A percentile compares a stretch with the other conserved stretches of the same genome.
These are phyloP conservation scores for Eremomyces bilateralis DNA, from an alignment of 495 filamentous ascomycete genomes.

Conservation along the genomic window DNA sequence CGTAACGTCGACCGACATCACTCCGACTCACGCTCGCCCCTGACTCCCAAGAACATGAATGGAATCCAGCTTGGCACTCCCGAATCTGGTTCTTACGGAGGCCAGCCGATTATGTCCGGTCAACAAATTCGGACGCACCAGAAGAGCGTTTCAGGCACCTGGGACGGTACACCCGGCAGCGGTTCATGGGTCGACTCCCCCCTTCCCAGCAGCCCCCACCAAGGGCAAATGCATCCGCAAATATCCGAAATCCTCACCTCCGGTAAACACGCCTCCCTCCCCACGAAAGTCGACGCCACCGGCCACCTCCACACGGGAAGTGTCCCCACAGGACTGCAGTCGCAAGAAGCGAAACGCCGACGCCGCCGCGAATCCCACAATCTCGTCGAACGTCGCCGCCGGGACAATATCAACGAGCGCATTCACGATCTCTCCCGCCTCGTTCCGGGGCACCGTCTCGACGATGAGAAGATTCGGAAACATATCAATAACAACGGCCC, in stretches of 20 bases:
- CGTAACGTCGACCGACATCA: too few relatives aligned
- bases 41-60: constrained; percentile 54
- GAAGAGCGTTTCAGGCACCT: constrained; percentile 62
- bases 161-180: constrained; percentile 53
- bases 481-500: constrained; percentile 78
- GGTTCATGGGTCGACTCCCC: constrained; percentile 68
- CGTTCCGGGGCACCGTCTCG: constrained; percentile 76
- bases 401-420: constrained; percentile 96
- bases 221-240: constrained; percentile 23
- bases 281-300: constrained; percentile 37
- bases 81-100: constrained; percentile 45
- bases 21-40: too few relatives aligned
- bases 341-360: constrained; percentile 83
- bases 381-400: constrained; percentile 75
- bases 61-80: constrained; percentile 37
- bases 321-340: constrained; percentile 25
- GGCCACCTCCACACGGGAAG: constrained; percentile 25
- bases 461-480: constrained; percentile 93
- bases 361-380: constrained; percentile 88
- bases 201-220: constrained; percentile 27
- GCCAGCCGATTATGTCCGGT: constrained; percentile 33
- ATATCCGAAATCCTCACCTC: constrained; percentile 50
- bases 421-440: constrained; percentile 91
- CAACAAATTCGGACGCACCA: constrained; percentile 65
- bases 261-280: constrained; percentile 47